Percentiles rank a stretch among this genome's conserved stretches.
phyloP scores from a whole-genome alignment of 176 grass and related monocot genomes.

The Triticum monococcum region DNA sequence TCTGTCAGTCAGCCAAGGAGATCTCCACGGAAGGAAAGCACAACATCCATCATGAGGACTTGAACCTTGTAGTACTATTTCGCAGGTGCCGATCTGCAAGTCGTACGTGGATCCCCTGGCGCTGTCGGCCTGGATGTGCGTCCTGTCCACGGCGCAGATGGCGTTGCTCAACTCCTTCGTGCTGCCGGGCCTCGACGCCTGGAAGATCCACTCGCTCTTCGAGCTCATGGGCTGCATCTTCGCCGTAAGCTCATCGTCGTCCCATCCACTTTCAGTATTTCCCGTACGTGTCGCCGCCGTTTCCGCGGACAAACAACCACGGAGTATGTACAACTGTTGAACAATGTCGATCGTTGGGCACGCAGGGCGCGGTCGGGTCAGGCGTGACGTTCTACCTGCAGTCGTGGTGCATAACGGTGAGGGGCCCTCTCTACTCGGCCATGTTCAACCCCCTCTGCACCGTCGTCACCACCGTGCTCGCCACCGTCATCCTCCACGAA shows the following conservation, averaged over 20 bases:
- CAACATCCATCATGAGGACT: not conserved
- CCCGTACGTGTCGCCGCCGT: too few species aligned
- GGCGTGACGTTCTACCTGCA: conserved; percentile 69
- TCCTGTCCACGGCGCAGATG: conserved; percentile 52
- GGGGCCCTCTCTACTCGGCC: conserved; percentile 68
- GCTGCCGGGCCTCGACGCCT: conserved; percentile 36
- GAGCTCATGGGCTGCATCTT: conserved; percentile 49
- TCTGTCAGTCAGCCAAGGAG: not conserved
- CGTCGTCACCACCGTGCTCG: conserved; percentile 54
- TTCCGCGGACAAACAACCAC: not conserved
- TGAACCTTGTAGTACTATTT: too few species aligned
- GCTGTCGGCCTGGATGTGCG: conserved; percentile 71
- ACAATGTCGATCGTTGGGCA: not conserved
- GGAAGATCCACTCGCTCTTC: conserved; percentile 49
- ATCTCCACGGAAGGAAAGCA: not conserved
- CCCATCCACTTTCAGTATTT: too few species aligned
- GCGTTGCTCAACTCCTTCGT: conserved; percentile 36
- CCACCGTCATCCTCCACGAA: conserved; percentile 43
- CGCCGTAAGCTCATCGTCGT: conserved; percentile 26
- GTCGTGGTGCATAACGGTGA: conserved; percentile 64
- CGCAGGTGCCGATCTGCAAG: conserved; percentile 63
- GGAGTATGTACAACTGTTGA: too few species aligned
- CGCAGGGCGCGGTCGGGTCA: conserved; percentile 59
- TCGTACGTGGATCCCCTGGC: conserved; percentile 57
- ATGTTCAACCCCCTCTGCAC: conserved; percentile 75